Percentiles rank a stretch among this genome's conserved stretches.
phyloP scores from a whole-genome alignment of 2,329 filamentous ascomycete genomes.

The Lasiodiplodia citricola region DNA sequence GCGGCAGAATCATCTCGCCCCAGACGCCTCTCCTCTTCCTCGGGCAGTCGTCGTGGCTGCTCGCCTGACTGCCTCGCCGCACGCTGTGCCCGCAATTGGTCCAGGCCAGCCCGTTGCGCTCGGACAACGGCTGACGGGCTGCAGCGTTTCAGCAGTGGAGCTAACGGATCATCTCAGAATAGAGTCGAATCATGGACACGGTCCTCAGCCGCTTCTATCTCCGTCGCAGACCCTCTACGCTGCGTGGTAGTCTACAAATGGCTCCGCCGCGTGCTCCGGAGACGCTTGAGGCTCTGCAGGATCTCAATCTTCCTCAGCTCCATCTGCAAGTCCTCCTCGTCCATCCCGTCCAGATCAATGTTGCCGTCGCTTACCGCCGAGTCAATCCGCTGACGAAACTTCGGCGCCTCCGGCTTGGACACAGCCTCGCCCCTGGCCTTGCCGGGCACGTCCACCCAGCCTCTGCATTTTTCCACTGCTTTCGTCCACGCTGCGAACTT shows the following conservation, averaged over 20 bases:
- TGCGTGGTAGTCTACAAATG: neutral
- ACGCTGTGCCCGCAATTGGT: neutral
- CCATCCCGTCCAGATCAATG: conserved; percentile 13
- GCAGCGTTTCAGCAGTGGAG: conserved; percentile 11
- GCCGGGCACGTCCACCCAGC: conserved; percentile 59
- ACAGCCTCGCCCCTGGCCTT: conserved; percentile 3
- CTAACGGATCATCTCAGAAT: conserved; percentile 15
- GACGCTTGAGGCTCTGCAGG: conserved; percentile 17
- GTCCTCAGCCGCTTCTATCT: neutral
- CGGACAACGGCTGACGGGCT: neutral
- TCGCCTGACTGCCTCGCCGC: neutral
- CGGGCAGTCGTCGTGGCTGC: neutral
- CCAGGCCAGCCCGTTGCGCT: neutral
- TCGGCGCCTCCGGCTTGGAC: conserved; percentile 12
- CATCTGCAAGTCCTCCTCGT: conserved; percentile 20
- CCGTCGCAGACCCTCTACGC: too few species aligned
- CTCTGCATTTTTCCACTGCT: conserved; percentile 74
- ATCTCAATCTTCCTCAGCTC: conserved; percentile 25
- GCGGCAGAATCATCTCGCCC: neutral
- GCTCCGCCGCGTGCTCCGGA: neutral
- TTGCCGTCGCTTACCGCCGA: conserved; percentile 16
- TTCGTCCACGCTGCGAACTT: conserved; percentile 72
- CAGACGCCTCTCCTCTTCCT: neutral
- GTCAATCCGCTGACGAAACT: conserved; percentile 7
- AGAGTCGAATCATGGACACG: conserved; percentile 10